Evolutionary conservation across 352 stramenopile genomes (phyloP), one percentile per base, ranked within the genome.

Genomic region (Nothophytophthora sp.): DNA sequence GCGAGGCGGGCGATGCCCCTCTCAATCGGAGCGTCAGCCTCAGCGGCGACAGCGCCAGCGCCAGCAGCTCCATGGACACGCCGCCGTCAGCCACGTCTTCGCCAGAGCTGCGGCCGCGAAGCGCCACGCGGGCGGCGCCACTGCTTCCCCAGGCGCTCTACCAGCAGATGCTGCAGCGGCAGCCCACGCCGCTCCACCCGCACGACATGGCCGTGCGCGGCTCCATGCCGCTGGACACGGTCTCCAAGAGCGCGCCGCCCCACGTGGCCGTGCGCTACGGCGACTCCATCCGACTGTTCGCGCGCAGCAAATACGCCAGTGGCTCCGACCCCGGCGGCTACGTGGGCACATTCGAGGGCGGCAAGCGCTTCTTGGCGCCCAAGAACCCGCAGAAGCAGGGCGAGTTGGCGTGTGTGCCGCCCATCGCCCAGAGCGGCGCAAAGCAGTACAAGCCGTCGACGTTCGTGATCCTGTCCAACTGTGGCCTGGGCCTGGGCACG

Each of bases 391-490:
- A 76, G 32, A 91, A 89, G 36, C 74, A 88, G 48, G 72, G 73
- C 50, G 74, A 87, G 38, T 37, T 92, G 38, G 76, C 73, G 20
- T 90, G 81, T 27, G 56, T 92, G 10, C 75, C 76, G n/a, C 76
- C 75, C 1, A 73, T 91, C 15, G 52, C 71, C 20, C 40, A 64
- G 16, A 63, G 51, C 1, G 62, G 63, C 10, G 52, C 51, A 0
- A 64, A 73, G 15, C 52, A 70, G 28, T 94, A 76, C 38, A 75
- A 66, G 4, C 42, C 63, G 5, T 88, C 78, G n/a, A 74, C 44
- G 15, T 92, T 91, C 33, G 68, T 68, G 12, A 84, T 94, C 51
- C 47, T 84, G 34, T 90, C 84, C 22, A 81, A 77, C n/a, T 70
- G 50, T n/a, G 76, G 80, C 19, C 40, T 86, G 13, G 62, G 60